Evolutionary conservation across 176 grass and related monocot genomes (phyloP), one percentile per base, ranked within the genome.

Genomic region (Oryza officinalis): DNA sequence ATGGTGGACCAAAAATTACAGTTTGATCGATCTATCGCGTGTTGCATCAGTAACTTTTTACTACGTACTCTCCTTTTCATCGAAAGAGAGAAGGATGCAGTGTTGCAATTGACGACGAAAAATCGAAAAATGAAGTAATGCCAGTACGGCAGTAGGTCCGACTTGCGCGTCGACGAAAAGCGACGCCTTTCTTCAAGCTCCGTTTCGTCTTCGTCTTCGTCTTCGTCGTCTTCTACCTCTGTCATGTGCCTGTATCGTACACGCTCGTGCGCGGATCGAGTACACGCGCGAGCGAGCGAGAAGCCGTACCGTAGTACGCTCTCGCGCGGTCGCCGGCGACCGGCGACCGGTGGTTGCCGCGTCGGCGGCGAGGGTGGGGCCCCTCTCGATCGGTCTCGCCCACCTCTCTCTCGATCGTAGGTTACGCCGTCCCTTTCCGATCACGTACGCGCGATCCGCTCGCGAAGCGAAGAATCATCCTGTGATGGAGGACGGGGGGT

Each of bases 361-460:
- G 69, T 91, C 88, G 72, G 80, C 60, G 35, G 18, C 14, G 15
- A 1, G 33, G 15, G n/a, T 4, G 81, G 85, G 85, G 38, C 71
- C 91, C 13, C 10, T 4, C 10, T 44, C 85, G 75, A 61, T 20
- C 32, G 25, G 15, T 54, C 50, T 54, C 46, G 46, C 17, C 3
- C 64, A 78, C 75, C 65, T 74, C 69, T 22, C 65, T 74, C 69
- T 15, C 30, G 74, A 8, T 28, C 45, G 76, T 74, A 44, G 75
- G 92, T 83, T 92, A 50, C 84, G 65, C 12, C 32, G 87, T 88
- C 87, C 61, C 76, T 92, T 44, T 94, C 87, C 25, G 37, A 74
- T 89, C 92, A 83, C 88, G 80, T 37, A 76, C 43, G 59, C 13
- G 30, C 49, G 44, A 17, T 26, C 50, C 18, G 18, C 38, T 20